Conservation (phyloP, 78 protist genomes). For the Polysphondylium violaceum region DNA sequence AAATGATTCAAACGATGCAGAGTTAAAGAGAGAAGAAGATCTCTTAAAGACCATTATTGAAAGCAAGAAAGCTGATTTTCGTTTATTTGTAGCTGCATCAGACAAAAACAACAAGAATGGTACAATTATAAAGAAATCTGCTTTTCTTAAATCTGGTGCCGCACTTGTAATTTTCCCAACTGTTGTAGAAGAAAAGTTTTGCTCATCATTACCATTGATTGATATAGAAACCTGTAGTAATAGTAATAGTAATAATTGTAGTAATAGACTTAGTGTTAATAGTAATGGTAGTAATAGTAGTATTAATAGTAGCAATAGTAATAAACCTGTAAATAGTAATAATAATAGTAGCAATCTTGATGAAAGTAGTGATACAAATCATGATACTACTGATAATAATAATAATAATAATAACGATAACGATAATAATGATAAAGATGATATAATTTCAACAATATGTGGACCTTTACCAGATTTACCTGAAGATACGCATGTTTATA, state of each 20-base stretch:
- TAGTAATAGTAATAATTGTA: background rate
- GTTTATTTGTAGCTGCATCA: background rate
- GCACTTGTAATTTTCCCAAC: background rate
- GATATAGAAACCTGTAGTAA: background rate
- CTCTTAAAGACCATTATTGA: conserved; percentile 22
- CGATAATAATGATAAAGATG: background rate
- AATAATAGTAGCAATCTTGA: background rate
- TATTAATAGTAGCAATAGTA: background rate
- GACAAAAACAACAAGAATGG: background rate
- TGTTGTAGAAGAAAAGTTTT: conserved; percentile 4
- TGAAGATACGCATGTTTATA: conserved; percentile 29
- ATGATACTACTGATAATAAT: background rate
- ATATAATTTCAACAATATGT: conserved; percentile 4
- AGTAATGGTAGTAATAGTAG: background rate
- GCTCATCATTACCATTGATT: background rate
- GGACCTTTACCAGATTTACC: conserved; percentile 54
- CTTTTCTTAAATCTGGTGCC: conserved; percentile 8
- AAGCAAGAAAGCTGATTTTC: conserved; percentile 21
- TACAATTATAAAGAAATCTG: background rate
- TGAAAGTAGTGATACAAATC: background rate
- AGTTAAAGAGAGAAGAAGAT: conserved; percentile 41
- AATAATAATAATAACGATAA: background rate
- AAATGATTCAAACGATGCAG: conserved; percentile 2
- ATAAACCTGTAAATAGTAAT: background rate
- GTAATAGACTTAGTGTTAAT: background rate